Conservation (phyloP, 2,329 filamentous ascomycete species). For the Orbilia ellipsospora region DNA sequence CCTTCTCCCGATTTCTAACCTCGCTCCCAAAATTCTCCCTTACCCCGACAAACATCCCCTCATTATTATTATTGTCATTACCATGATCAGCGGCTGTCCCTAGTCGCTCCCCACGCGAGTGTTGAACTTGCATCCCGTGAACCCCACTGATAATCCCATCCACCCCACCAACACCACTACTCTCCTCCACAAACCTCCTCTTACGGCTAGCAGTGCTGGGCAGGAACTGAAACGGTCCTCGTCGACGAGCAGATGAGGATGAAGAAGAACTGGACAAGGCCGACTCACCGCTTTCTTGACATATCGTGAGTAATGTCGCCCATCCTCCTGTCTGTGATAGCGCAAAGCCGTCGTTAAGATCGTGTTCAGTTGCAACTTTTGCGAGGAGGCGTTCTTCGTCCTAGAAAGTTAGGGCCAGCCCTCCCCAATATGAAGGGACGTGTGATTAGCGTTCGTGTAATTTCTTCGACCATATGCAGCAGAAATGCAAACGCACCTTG, state of each 20-base stretch:
- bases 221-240: conserved; percentile 52
- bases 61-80: no score
- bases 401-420: conserved; percentile 65
- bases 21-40: conserved; percentile 1
- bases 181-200: conserved; percentile 52
- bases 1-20: conserved; percentile 13
- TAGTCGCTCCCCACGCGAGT: conserved; percentile 28
- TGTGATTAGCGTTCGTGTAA: not conserved
- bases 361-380: conserved; percentile 82
- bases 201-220: conserved; percentile 53
- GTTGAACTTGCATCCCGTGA: conserved; percentile 31
- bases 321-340: conserved; percentile 89
- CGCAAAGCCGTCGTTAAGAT: conserved; percentile 82
- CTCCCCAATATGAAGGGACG: not conserved
- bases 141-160: conserved; percentile 16
- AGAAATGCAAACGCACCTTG: conserved; percentile 72
- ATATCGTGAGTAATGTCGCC: conserved; percentile 91
- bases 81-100: conserved; percentile 17
- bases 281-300: conserved; percentile 97
- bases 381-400: conserved; percentile 89
- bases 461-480: conserved; percentile 26
- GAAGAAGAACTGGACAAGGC: conserved; percentile 60
- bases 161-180: conserved; percentile 5
- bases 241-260: conserved; percentile 41
- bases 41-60: not conserved